Percentiles rank a stretch among this genome's conserved stretches.
These are phyloP conservation scores for Cercospora sp. DNA, from an alignment of 2,329 filamentous ascomycete genomes.

Conservation along the genomic window DNA sequence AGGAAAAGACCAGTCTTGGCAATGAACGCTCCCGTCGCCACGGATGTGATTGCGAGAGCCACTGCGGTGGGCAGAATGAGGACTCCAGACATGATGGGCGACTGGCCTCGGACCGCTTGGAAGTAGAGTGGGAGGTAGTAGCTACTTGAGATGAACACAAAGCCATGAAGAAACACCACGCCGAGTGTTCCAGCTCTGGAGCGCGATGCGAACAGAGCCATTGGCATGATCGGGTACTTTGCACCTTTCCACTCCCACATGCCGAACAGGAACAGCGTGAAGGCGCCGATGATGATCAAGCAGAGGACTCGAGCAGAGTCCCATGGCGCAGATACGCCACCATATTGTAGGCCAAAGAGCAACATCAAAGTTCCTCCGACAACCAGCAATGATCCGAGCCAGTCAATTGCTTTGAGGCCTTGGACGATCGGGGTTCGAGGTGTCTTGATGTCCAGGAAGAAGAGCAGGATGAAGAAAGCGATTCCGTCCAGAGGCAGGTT, in stretches of 20 bases:
- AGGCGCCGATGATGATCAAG: slow-evolving; percentile 70
- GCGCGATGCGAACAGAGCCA: slow-evolving; percentile 65
- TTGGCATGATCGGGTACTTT: slow-evolving; percentile 75
- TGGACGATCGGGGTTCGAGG: slow-evolving; percentile 63
- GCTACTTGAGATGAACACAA: slow-evolving; percentile 71
- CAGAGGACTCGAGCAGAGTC: slow-evolving; percentile 72
- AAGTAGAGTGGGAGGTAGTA: slow-evolving; percentile 88
- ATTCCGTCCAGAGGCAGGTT: slow-evolving; percentile 65
- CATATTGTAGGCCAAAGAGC: slow-evolving; percentile 81
- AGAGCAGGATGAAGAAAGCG: slow-evolving; percentile 59
- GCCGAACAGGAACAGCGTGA: slow-evolving; percentile 63
- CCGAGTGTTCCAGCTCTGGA: slow-evolving; percentile 67
- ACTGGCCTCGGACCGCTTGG: slow-evolving; percentile 69
- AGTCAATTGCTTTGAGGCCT: slow-evolving; percentile 66
- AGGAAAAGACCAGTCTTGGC: slow-evolving; percentile 50
- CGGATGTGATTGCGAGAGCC: slow-evolving; percentile 37
- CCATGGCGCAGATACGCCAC: slow-evolving; percentile 76
- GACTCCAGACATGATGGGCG: slow-evolving; percentile 71
- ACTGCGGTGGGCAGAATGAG: slow-evolving; percentile 47
- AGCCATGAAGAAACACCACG: slow-evolving; percentile 71
- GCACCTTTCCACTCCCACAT: slow-evolving; percentile 73
- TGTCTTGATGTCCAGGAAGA: slow-evolving; percentile 67
- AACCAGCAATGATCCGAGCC: slow-evolving; percentile 65
- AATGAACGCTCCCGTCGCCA: slow-evolving; percentile 45
- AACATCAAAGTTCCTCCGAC: slow-evolving; percentile 82